Conservation (phyloP, 2,329 filamentous ascomycete species). For the Thielaviopsis populi region DNA sequence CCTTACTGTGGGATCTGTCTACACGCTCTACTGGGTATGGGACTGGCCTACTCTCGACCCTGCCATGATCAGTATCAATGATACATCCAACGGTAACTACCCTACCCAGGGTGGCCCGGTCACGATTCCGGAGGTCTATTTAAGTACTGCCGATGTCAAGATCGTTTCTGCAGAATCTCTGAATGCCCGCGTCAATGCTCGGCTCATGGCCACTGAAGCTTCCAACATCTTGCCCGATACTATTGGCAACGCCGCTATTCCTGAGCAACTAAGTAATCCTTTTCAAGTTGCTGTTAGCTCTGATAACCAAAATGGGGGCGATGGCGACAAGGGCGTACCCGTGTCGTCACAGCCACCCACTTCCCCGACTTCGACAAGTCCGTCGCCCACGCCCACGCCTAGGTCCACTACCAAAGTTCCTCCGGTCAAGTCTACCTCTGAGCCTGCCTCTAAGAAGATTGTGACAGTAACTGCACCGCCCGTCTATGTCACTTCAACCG, state of each 20-base stretch:
- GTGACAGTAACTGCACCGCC: conserved; percentile 20
- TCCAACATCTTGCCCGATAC: conserved; percentile 22
- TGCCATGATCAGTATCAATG: conserved; percentile 27
- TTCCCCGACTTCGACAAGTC: neutral
- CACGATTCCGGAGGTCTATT: conserved; percentile 27
- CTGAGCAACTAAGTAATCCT: conserved; percentile 31
- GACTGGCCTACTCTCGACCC: conserved; percentile 59
- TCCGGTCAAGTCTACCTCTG: neutral
- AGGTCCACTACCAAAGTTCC: neutral
- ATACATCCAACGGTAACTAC: conserved; percentile 28
- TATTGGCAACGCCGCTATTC: conserved; percentile 31
- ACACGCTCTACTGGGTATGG: conserved; percentile 94
- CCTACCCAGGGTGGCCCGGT: conserved; percentile 21
- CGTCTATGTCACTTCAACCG: conserved; percentile 26
- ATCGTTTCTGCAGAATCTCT: conserved; percentile 20
- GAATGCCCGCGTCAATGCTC: neutral
- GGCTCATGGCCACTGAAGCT: neutral
- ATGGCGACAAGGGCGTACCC: conserved; percentile 10
- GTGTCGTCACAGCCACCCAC: conserved; percentile 16
- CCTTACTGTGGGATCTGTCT: conserved; percentile 44
- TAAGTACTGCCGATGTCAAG: conserved; percentile 29
- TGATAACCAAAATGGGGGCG: neutral
- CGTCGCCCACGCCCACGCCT: conserved; percentile 14
- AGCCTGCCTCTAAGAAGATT: conserved; percentile 11
- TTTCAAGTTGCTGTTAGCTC: conserved; percentile 28